Evolutionary conservation across 495 filamentous ascomycete genomes (phyloP), one percentile per base, ranked within the genome.

Genomic region (Immersiella caudata): DNA sequence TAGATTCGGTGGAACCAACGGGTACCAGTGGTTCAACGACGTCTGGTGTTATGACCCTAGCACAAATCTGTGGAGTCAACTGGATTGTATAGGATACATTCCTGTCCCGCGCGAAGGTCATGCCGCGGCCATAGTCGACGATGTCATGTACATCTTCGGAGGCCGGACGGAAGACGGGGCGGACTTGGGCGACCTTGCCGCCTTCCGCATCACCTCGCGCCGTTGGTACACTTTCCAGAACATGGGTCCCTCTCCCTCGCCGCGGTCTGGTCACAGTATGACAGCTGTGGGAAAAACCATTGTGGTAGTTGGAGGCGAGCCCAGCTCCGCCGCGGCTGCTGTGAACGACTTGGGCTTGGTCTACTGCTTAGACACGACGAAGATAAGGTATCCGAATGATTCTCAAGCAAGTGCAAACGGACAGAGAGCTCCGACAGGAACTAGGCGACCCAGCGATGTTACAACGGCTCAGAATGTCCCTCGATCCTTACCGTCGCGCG

Each of bases 141-240:
- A 98, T 72, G 94, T 97, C 61, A 99, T 99, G 96, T 99, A 99
- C 78, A 91, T 98, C 64, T 99, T 99, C 75, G 96, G 96, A 68
- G 96, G 96, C n/a, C 89, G 96, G 55, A 96, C 91, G 5, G 91
- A 97, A 72, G 92, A 96, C 60, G 96, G 96, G 0, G 84, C 88
- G 27, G 96, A 98, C 74, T 80, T 98, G 21, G 96, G 95, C 22
- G 96, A 99, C 76, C 79, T 99, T 56, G 94, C 96, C 1, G 95
- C 96, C 1, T 99, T 99, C 79, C 88, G 94, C 24, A 98, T 99
- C 68, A 87, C 89, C 1, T 91, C 92, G 6, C 88, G 90, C 64
- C 89, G 96, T 46, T 99, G 96, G 96, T 99, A 97, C 74, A 98
- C 94, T 12, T 99, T 99, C 80, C 96, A 98, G 73, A 99, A 99